A percentile compares a stretch with the other conserved stretches of the same genome.
phyloP scores from a whole-genome alignment of 2,329 filamentous ascomycete species.

The Talaromyces sp. region DNA sequence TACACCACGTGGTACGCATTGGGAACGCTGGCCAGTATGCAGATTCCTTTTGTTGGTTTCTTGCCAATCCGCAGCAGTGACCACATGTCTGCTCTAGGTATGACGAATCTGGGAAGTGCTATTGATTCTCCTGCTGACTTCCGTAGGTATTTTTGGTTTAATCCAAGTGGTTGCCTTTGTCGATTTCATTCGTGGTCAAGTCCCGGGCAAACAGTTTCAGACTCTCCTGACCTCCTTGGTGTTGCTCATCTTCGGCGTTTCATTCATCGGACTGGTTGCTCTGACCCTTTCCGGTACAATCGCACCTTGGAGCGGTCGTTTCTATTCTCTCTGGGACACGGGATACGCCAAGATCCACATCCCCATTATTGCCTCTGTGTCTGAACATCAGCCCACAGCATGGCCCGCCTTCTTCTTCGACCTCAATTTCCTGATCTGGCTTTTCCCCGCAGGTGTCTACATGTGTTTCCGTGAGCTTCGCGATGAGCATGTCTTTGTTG shows the following conservation, averaged over 20 bases:
- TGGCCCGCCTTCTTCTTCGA: slow-evolving; percentile 99
- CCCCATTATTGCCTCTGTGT: slow-evolving; percentile 98
- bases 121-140: slow-evolving; percentile 22
- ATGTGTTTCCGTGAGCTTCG: slow-evolving; percentile 91
- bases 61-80: slow-evolving; percentile 94
- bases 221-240: slow-evolving; percentile 77
- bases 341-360: slow-evolving; percentile 99
- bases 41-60: slow-evolving; percentile 98
- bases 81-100: slow-evolving; percentile 94
- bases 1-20: slow-evolving; percentile 98
- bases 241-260: slow-evolving; percentile 67
- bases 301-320: slow-evolving; percentile 95
- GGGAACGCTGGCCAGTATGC: slow-evolving; percentile 95
- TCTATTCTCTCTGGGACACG: slow-evolving; percentile 99
- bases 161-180: slow-evolving; percentile 90
- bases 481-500: slow-evolving; percentile 96
- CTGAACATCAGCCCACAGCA: slow-evolving; percentile 96
- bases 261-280: slow-evolving; percentile 71
- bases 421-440: slow-evolving; percentile 95
- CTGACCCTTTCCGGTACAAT: slow-evolving; percentile 84
- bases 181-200: slow-evolving; percentile 81
- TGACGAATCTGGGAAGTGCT: slow-evolving; percentile 26
- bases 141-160: slow-evolving; percentile 83
- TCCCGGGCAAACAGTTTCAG: slow-evolving; percentile 91
- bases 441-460: slow-evolving; percentile 97